Percentiles rank a stretch among this genome's conserved stretches.
These are phyloP conservation scores for Sesbania bispinosa DNA, from an alignment of 306 rosid species.

Conservation along the genomic window DNA sequence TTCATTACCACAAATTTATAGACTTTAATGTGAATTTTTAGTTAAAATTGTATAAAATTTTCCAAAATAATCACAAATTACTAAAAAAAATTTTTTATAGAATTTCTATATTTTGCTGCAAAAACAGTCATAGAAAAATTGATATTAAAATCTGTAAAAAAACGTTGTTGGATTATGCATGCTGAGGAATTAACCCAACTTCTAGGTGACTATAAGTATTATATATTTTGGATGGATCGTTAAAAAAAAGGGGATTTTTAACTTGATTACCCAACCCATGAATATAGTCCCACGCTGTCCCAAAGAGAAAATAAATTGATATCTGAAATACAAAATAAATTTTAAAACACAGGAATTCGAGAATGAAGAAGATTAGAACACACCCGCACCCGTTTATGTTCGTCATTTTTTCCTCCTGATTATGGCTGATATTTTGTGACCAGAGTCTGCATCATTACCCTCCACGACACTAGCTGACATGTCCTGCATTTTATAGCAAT, in stretches of 20 bases:
- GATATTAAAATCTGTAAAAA: no score
- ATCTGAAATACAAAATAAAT: not conserved
- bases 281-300: not conserved
- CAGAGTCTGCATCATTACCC: slow-evolving; percentile 81
- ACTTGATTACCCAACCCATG: not conserved
- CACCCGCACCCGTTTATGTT: slow-evolving; percentile 73
- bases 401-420: slow-evolving; percentile 96
- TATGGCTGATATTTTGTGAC: slow-evolving; percentile 92
- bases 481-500: slow-evolving; percentile 56
- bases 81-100: no score
- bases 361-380: slow-evolving; percentile 13
- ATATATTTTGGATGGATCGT: not conserved
- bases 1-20: no score
- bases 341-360: not conserved
- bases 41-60: no score
- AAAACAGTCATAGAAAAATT: no score
- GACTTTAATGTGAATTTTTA: no score
- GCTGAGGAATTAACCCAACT: slow-evolving; percentile 3
- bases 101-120: no score
- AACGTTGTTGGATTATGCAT: not conserved
- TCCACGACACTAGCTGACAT: slow-evolving; percentile 67
- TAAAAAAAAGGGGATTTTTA: not conserved
- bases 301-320: not conserved
- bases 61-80: no score
- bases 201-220: not conserved